These are phyloP conservation scores for Pseudotsuga menziesii DNA, from an alignment of 75 land plant genomes.

Conservation along the genomic window DNA sequence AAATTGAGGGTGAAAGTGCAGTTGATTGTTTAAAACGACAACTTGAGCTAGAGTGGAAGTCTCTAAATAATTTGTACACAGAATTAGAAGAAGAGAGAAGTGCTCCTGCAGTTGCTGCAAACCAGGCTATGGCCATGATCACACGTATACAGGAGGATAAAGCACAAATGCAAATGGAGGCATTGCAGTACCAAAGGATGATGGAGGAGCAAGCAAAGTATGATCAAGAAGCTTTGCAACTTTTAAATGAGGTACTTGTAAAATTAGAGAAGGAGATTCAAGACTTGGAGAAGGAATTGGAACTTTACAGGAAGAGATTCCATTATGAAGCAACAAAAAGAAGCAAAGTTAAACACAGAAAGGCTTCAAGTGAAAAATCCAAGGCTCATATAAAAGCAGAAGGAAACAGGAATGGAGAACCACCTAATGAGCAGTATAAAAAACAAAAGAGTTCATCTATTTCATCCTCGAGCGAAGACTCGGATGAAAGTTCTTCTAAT, in stretches of 20 bases:
- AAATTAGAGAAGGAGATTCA: conserved; percentile 54
- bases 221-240: conserved; percentile 66
- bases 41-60: conserved; percentile 45
- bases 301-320: conserved; percentile 34
- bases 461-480: conserved; percentile 3
- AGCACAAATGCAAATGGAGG: conserved; percentile 83
- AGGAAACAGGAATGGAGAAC: background rate
- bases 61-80: conserved; percentile 37
- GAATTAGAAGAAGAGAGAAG: conserved; percentile 90
- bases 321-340: conserved; percentile 12
- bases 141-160: conserved; percentile 93
- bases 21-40: conserved; percentile 53
- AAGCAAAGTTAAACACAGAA: conserved; percentile 11
- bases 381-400: conserved; percentile 5
- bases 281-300: conserved; percentile 59
- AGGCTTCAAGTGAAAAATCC: background rate
- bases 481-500: background rate
- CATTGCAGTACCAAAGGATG: conserved; percentile 73
- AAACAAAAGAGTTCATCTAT: background rate
- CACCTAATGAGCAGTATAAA: background rate
- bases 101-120: conserved; percentile 76
- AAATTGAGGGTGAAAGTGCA: conserved; percentile 61
- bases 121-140: conserved; percentile 96
- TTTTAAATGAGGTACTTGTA: conserved; percentile 43
- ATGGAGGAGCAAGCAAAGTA: conserved; percentile 83